Evolutionary conservation across 495 filamentous ascomycete species (phyloP).

Genomic region (Patellaria atrata): DNA sequence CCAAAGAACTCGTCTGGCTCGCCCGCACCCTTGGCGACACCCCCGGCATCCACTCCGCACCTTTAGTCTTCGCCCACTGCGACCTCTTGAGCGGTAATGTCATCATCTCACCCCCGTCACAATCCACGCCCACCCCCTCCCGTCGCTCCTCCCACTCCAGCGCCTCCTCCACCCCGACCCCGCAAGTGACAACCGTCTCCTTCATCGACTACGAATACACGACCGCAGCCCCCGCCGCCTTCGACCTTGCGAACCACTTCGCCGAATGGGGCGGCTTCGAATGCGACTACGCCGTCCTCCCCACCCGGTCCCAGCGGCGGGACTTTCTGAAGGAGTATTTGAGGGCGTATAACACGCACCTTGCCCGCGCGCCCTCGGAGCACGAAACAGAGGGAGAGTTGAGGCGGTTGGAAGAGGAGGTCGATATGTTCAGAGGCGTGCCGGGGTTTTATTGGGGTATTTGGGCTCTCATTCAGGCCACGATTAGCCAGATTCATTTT

Average conservation of each 20-base stretch:
- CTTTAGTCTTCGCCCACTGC: slow-evolving; percentile 87
- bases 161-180: slow-evolving; percentile 23
- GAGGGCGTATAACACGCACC: slow-evolving; percentile 33
- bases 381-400: slow-evolving; percentile 48
- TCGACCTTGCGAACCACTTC: slow-evolving; percentile 98
- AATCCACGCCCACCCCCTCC: slow-evolving; percentile 31
- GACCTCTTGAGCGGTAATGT: slow-evolving; percentile 92
- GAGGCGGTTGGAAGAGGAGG: slow-evolving; percentile 53
- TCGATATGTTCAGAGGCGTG: slow-evolving; percentile 76
- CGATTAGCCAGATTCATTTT: slow-evolving; percentile 91
- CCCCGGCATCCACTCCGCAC: slow-evolving; percentile 51
- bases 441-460: slow-evolving; percentile 90
- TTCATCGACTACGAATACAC: slow-evolving; percentile 97
- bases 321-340: slow-evolving; percentile 79
- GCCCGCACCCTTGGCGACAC: slow-evolving; percentile 56
- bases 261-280: slow-evolving; percentile 97
- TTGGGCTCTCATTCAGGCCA: slow-evolving; percentile 92
- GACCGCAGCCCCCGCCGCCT: slow-evolving; percentile 86
- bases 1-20: slow-evolving; percentile 57
- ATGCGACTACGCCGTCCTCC: slow-evolving; percentile 76
- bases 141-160: slow-evolving; percentile 16
- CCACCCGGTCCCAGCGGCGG: slow-evolving; percentile 60
- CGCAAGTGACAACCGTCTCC: slow-evolving; percentile 37
- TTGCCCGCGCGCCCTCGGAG: slow-evolving; percentile 17
- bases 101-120: too few relatives aligned